phyloP scores from a whole-genome alignment of 352 stramenopile species.

The Blastocystis sp. region DNA sequence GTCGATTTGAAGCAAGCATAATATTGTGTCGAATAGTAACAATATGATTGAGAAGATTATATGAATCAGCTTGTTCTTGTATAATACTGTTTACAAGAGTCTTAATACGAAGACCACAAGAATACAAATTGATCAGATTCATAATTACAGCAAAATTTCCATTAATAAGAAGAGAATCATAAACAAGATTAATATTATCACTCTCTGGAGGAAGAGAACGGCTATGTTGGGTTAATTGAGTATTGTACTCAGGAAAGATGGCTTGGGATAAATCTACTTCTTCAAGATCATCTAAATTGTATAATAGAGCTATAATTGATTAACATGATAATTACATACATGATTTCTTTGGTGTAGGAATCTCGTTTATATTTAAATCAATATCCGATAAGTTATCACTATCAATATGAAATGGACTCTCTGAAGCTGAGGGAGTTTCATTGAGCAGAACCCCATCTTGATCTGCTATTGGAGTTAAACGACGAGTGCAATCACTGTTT shows the following conservation, averaged over 20 bases:
- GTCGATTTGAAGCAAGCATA: slow-evolving; percentile 12
- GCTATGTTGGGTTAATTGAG: background rate
- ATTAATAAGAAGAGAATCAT: slow-evolving; percentile 31
- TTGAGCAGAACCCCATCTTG: background rate
- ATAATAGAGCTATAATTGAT: background rate
- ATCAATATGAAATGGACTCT: too few species aligned
- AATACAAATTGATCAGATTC: slow-evolving; percentile 31
- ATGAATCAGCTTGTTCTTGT: background rate
- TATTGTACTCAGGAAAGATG: background rate
- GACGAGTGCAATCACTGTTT: background rate
- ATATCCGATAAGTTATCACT: too few species aligned
- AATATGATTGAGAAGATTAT: slow-evolving; percentile 2
- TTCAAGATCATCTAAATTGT: slow-evolving; percentile 26
- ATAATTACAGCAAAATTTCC: slow-evolving; percentile 33
- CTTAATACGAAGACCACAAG: background rate
- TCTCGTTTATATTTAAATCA: too few species aligned
- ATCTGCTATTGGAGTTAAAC: background rate
- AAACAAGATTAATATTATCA: slow-evolving; percentile 36
- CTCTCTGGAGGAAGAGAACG: background rate
- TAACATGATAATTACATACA: too few species aligned
- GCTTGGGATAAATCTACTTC: slow-evolving; percentile 2
- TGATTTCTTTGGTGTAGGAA: too few species aligned
- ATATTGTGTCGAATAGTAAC: background rate
- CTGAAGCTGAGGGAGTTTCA: too few species aligned
- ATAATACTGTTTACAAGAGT: slow-evolving; percentile 32